Percentiles rank a stretch among this genome's conserved stretches.
Conservation (phyloP, 1,284 basidiomycete species). For the Rhodotorula sp. region DNA sequence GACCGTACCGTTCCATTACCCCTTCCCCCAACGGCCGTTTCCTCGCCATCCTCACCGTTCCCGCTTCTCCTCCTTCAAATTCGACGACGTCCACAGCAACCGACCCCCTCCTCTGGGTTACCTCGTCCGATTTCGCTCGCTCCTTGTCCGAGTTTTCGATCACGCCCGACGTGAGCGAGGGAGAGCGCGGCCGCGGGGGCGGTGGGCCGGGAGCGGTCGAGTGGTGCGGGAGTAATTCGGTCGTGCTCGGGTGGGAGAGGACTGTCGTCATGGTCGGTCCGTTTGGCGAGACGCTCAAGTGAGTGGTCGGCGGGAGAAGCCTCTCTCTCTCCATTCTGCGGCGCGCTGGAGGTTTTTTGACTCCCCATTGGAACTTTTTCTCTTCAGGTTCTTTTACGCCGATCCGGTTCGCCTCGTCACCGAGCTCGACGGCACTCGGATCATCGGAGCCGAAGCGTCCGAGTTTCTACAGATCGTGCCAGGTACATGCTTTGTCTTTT, state of each 20-base stretch:
- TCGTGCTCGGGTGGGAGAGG: slow-evolving; percentile 80
- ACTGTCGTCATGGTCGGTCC: slow-evolving; percentile 84
- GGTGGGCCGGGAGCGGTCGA: slow-evolving; percentile 61
- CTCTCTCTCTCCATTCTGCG: too few relatives aligned
- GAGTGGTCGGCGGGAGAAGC: slow-evolving; percentile 13
- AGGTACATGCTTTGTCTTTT: slow-evolving; percentile 52
- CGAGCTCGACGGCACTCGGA: slow-evolving; percentile 82
- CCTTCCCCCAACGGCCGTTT: slow-evolving; percentile 92
- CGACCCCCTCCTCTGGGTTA: slow-evolving; percentile 70
- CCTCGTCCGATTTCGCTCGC: slow-evolving; percentile 86
- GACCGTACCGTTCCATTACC: slow-evolving; percentile 81
- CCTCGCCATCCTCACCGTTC: slow-evolving; percentile 79
- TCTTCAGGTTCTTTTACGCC: slow-evolving; percentile 69
- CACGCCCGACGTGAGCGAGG: slow-evolving; percentile 41
- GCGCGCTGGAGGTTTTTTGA: not conserved
- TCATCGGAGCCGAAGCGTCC: slow-evolving; percentile 73
- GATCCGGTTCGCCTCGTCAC: slow-evolving; percentile 74
- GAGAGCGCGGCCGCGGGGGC: not conserved
- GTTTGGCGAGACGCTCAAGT: slow-evolving; percentile 82
- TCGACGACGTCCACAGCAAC: slow-evolving; percentile 84
- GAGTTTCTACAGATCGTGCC: slow-evolving; percentile 94
- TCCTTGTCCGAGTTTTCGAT: slow-evolving; percentile 82
- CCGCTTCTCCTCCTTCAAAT: slow-evolving; percentile 59
- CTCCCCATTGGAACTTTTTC: not conserved
- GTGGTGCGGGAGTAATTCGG: slow-evolving; percentile 97